phyloP scores from a whole-genome alignment of 192 early-diverging fungal species.

The Coemansia sp. region DNA sequence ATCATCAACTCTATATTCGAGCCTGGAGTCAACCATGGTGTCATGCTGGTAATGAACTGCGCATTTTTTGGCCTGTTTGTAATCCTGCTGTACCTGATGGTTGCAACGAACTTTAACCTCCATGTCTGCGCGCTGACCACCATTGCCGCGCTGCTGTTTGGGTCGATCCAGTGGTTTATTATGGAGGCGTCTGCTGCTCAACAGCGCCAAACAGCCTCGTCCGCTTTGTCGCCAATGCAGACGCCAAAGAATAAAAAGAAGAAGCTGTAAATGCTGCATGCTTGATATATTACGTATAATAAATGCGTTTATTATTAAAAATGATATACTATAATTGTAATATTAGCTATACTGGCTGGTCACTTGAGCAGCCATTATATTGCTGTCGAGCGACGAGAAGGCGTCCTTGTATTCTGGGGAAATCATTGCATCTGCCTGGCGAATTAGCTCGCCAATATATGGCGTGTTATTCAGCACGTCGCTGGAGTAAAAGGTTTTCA shows the following conservation, averaged over 20 bases:
- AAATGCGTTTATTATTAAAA: background rate
- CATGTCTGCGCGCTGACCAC: constrained; percentile 46
- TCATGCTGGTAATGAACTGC: constrained; percentile 50
- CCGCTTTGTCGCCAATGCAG: constrained; percentile 3
- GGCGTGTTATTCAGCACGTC: constrained; percentile 40
- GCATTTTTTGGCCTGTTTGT: constrained; percentile 47
- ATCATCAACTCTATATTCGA: constrained; percentile 55
- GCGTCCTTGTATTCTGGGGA: constrained; percentile 17
- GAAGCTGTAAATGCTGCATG: constrained; percentile 21
- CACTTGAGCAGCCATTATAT: background rate
- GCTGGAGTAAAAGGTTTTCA: constrained; percentile 29
- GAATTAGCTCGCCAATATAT: constrained; percentile 47
- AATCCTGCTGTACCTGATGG: constrained; percentile 38
- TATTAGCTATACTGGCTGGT: background rate
- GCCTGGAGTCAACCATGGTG: constrained; percentile 55
- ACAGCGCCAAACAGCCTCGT: constrained; percentile 3
- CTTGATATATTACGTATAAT: background rate
- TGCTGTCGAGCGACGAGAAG: constrained; percentile 7
- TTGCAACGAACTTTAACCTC: constrained; percentile 47
- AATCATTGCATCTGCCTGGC: constrained; percentile 25
- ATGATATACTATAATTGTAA: constrained; percentile 1
- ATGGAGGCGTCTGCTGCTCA: constrained; percentile 11
- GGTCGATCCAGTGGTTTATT: constrained; percentile 51
- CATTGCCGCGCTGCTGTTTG: constrained; percentile 37
- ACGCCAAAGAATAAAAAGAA: constrained; percentile 27